Evolutionary conservation across 2,329 filamentous ascomycete genomes (phyloP), one percentile per base, ranked within the genome.

Genomic region (Fusarium falciforme): DNA sequence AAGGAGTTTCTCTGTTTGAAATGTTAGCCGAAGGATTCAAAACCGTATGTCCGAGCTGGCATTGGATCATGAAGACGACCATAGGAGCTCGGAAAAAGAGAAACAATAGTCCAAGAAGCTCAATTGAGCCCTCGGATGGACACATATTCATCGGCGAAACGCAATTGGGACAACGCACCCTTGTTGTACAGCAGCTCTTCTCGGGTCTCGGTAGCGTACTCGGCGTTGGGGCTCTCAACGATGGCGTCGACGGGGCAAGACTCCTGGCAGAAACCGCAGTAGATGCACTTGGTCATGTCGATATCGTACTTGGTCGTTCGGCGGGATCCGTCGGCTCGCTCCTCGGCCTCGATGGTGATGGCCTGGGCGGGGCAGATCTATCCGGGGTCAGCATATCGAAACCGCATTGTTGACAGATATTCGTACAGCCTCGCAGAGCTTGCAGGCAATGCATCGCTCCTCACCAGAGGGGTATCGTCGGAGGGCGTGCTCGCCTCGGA

Each of bases 281-380:
- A 99, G 85, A 99, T 99, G 88, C 96, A 99, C 90, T 99, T 99
- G 81, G 96, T 98, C 96, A 99, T 99, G 86, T 99, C 96, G 82
- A 99, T 98, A 84, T 99, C 96, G 87, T 99, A 99, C 83, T 96
- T 92, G 69, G 96, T 98, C 61, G 96, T 99, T 82, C 96, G 92
- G 85, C 96, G 92, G 81, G 94, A 97, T 74, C 96, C 96, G 80
- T 99, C 96, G 81, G 94, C 94, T 82, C 96, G 95, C 89, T 99
- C 96, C 85, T 99, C 96, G 66, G 96, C 96, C 87, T 99, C 96
- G 80, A 99, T 99, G 62, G 96, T 99, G 84, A 99, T 99, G 81
- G 96, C 96, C 86, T 98, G 94, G 66, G 96, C 96, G 47, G 96
- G 96, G 90, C 96, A 99, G 82, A 98, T 93, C 89, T 91, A 16